Evolutionary conservation across 2,329 filamentous ascomycete species (phyloP).

Genomic region (Epichloe bromicola): DNA sequence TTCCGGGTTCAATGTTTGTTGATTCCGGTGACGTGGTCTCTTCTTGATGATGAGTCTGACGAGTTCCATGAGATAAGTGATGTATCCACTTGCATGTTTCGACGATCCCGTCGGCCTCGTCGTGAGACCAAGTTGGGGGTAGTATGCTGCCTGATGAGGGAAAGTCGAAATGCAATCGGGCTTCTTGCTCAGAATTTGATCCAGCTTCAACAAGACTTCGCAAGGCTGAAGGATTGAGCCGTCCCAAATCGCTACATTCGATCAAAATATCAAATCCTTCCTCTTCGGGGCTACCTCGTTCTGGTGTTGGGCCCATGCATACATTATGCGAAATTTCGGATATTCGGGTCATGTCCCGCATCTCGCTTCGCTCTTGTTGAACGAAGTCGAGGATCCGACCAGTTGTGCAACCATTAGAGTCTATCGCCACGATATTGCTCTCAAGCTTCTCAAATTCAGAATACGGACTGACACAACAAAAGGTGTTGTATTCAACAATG

Average conservation of each 20-base stretch:
- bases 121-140: conserved; percentile 69
- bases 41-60: conserved; percentile 19
- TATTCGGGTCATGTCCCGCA: conserved; percentile 84
- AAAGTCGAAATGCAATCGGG: conserved; percentile 47
- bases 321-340: conserved; percentile 85
- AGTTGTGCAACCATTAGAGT: conserved; percentile 58
- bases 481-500: conserved; percentile 68
- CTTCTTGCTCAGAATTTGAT: conserved; percentile 30
- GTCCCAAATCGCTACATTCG: conserved; percentile 76
- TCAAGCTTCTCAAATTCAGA: conserved; percentile 57
- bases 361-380: conserved; percentile 77
- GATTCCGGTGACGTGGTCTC: background rate
- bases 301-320: conserved; percentile 78
- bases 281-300: conserved; percentile 45
- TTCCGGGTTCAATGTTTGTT: conserved; percentile 8
- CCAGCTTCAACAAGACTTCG: conserved; percentile 41
- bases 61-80: conserved; percentile 58
- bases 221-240: conserved; percentile 57
- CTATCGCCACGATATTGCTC: conserved; percentile 59
- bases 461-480: conserved; percentile 55
- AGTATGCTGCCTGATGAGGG: conserved; percentile 90
- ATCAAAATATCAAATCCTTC: conserved; percentile 71
- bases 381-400: conserved; percentile 79
- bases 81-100: conserved; percentile 87
- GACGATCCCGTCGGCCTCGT: conserved; percentile 71